Evolutionary conservation across 1,284 basidiomycete species (phyloP).

Genomic region (Inonotus obliquus): DNA sequence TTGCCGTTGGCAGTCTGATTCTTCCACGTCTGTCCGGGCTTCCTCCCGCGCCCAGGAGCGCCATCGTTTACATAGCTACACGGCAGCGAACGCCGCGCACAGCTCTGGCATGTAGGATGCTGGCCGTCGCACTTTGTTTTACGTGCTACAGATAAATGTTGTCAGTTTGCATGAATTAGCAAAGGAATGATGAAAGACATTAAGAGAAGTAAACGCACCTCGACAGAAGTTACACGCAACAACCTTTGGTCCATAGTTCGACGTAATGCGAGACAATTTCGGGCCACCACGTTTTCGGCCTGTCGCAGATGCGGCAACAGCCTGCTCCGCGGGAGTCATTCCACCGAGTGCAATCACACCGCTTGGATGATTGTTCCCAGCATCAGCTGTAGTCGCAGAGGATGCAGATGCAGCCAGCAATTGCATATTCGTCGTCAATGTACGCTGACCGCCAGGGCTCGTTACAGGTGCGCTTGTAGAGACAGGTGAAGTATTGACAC

Average conservation of each 20-base stretch:
- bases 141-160: slow-evolving; percentile 44
- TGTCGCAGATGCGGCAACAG: slow-evolving; percentile 8
- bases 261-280: slow-evolving; percentile 43
- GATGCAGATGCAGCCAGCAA: not conserved
- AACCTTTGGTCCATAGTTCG: slow-evolving; percentile 72
- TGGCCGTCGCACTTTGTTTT: slow-evolving; percentile 81
- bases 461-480: slow-evolving; percentile 1
- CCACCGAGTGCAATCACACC: not conserved
- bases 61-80: slow-evolving; percentile 75
- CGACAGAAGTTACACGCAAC: slow-evolving; percentile 81
- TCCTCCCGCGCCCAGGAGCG: slow-evolving; percentile 28
- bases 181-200: slow-evolving; percentile 14
- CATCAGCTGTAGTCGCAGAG: not conserved
- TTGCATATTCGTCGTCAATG: slow-evolving; percentile 3
- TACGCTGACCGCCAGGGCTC: not conserved
- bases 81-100: slow-evolving; percentile 61
- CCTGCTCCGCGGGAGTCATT: slow-evolving; percentile 14
- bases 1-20: not conserved
- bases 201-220: slow-evolving; percentile 41
- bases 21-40: slow-evolving; percentile 21
- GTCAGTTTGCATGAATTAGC: slow-evolving; percentile 11
- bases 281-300: slow-evolving; percentile 44
- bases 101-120: slow-evolving; percentile 74
- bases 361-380: not conserved
- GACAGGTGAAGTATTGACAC: not conserved